phyloP scores from a whole-genome alignment of 169 alveolate species.

The Pseudocohnilembus persalinus region DNA sequence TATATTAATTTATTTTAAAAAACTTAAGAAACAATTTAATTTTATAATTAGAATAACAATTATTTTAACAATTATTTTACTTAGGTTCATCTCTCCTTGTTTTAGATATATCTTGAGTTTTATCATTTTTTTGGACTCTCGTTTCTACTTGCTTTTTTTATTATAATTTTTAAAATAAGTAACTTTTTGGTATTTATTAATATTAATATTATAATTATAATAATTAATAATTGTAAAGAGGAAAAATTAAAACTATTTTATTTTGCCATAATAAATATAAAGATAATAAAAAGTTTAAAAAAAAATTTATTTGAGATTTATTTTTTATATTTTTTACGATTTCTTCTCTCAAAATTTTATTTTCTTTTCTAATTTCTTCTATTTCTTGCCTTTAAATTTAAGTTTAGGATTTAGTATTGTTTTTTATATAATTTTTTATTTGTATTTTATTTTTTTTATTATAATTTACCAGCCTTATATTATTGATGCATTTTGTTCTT shows the following conservation, averaged over 20 bases:
- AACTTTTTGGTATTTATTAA: not conserved
- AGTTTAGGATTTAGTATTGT: too few relatives aligned
- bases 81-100: not conserved
- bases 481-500: not conserved
- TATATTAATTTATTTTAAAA: not conserved
- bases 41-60: not conserved
- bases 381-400: conserved; percentile 7
- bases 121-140: too few relatives aligned
- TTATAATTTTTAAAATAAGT: too few relatives aligned
- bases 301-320: not conserved
- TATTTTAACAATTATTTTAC: not conserved
- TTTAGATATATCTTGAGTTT: not conserved
- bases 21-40: not conserved
- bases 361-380: conserved; percentile 18
- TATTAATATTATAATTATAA: too few relatives aligned
- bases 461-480: not conserved
- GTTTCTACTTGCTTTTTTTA: not conserved
- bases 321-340: conserved; percentile 5
- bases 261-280: not conserved
- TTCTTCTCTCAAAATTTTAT: conserved; percentile 23
- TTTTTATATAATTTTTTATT: too few relatives aligned
- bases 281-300: not conserved
- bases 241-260: too few relatives aligned
- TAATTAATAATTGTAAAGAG: too few relatives aligned
- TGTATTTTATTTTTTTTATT: too few relatives aligned